Conservation (phyloP, 352 stramenopile species). For the Phytophthora aleatoria region DNA sequence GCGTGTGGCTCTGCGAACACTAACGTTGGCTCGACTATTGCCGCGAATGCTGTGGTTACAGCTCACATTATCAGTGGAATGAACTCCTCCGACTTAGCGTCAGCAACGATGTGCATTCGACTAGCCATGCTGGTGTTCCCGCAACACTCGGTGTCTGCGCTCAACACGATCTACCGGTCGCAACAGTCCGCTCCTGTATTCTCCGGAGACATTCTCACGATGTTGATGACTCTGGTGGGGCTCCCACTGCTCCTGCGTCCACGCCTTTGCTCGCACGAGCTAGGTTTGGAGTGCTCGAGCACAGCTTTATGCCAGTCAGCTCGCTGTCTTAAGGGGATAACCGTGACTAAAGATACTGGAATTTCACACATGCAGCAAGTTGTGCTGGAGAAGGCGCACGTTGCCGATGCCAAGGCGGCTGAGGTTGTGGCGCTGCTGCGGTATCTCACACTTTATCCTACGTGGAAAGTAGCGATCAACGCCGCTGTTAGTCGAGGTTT, state of each 20-base stretch:
- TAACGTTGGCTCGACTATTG: conserved; percentile 69
- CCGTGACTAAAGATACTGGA: conserved; percentile 34
- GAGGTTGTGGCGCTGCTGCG: conserved; percentile 70
- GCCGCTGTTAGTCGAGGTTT: conserved; percentile 61
- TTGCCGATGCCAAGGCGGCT: conserved; percentile 60
- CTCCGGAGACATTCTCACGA: conserved; percentile 49
- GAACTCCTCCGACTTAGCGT: conserved; percentile 60
- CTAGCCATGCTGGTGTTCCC: conserved; percentile 86
- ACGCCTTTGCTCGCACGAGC: conserved; percentile 78
- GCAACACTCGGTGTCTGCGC: conserved; percentile 68
- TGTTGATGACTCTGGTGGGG: conserved; percentile 71
- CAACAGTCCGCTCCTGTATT: conserved; percentile 30
- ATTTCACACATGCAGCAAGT: conserved; percentile 35
- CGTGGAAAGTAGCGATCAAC: conserved; percentile 83
- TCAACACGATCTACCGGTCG: conserved; percentile 71
- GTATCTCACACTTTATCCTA: conserved; percentile 78
- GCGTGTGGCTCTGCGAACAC: conserved; percentile 67
- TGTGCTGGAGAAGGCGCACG: conserved; percentile 54
- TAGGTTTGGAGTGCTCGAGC: conserved; percentile 75
- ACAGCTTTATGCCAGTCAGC: conserved; percentile 65
- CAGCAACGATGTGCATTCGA: conserved; percentile 79
- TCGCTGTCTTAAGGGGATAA: conserved; percentile 68
- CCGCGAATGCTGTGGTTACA: conserved; percentile 56
- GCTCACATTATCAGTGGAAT: conserved; percentile 71
- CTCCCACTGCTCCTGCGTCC: conserved; percentile 66